Evolutionary conservation across 192 early-diverging fungal genomes (phyloP), one percentile per base, ranked within the genome.

Genomic region (Dimargaris cristalligena): DNA sequence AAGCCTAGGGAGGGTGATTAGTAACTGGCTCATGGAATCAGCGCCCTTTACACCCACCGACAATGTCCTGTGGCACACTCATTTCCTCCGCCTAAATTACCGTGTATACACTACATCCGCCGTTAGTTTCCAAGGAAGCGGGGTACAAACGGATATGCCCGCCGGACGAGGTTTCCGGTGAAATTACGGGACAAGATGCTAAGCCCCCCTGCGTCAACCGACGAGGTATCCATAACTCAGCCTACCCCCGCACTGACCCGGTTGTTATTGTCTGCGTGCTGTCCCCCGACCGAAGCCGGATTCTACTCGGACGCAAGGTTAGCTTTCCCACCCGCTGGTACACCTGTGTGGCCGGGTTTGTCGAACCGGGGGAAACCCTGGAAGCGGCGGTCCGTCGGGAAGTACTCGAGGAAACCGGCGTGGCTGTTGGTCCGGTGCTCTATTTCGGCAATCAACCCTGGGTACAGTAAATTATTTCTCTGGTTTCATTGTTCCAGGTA

Each of bases 311-410:
- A 22, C 57, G 63, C 2, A 59, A 60, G 18, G 28, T 25, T 1
- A 34, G 29, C 18, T 65, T 47, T 32, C 63, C 63, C 1, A 30
- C 31, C 18, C 32, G 57, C n/a, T 51, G 49, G 45, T 65, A 52
- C 20, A 60, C 58, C 23, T 60, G 58, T n/a, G 41, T 60, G 20
- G 63, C 63, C 9, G 63, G 63, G 2, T 65, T 65, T 30, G 38
- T 59, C n/a, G 63, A 65, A 34, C 63, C 63, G 1, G 63, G 63
- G 10, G 63, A 65, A 35, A 38, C 63, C 9, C 14, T 65, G 28
- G 63, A 65, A 26, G 49, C 28, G 4, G 60, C 60, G 23, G 60
- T 50, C 25, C 60, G 60, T 46, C 60, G 60, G 9, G 60, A 61
- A 26, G 60, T 61, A 34, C 32, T 26, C 23, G 60, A 61, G 44